Base-by-base conservation (phyloP, 495 filamentous ascomycete species). In the Penicillium atrosanguineum region DNA sequence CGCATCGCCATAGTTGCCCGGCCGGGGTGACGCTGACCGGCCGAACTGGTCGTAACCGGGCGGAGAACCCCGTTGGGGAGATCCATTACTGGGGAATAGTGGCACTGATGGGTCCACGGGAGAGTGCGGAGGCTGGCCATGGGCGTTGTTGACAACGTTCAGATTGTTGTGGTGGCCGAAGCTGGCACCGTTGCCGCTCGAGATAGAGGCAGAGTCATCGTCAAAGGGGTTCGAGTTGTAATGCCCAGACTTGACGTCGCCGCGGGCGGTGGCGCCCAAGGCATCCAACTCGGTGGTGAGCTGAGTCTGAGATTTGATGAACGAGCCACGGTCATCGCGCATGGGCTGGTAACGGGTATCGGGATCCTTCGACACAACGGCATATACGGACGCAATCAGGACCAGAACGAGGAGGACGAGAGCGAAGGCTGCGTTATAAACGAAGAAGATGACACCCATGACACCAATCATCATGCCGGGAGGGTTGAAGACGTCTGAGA, bases 231-330 rank as follows among this genome's bases (percentile, higher is more conserved):
- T 79, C 55, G 81, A 79, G 59, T 85, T 86, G 49, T 84, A 84
- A 1, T 74, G 76, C 60, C 88, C 88, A 18, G 72, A 73, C 72
- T 91, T 93, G 57, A 76, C 69, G 53, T 93, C 89, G 50, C 91
- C 92, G 52, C 94, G 87, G 26, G 94, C 94, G 9, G 94, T 97
- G 43, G 87, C 91, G 55, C 89, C 95, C 28, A 98, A 78, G 7
- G 94, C 94, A 71, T 97, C 93, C 52, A 98, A 78, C 66, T 98
- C 94, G 3, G 88, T 94, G 20, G 81, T 89, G 50, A 97, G 78
- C 60, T 91, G 83, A n/a, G 88, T 87, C 59, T 95, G 87, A 5
- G 93, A 97, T 78, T 98, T 98, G 85, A 97, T 97, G 61, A 97
- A 97, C 3, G 92, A 96, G 42, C 89, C 89, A 53, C 94, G 87